Conservation (phyloP, 805 yeast genomes). For the Kazachstania psychrophila region DNA sequence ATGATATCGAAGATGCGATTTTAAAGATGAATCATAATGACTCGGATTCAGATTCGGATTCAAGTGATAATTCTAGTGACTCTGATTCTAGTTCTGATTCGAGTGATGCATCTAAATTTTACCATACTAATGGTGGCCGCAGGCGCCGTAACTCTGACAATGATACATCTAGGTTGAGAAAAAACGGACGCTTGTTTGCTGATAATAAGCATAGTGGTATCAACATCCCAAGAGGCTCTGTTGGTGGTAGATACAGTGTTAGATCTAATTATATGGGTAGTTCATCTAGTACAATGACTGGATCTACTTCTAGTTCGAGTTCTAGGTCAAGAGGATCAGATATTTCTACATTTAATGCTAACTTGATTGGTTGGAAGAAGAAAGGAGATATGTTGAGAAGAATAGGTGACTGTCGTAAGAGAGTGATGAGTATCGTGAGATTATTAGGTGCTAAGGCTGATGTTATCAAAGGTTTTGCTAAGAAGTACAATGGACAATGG, state of each 20-base stretch:
- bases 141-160: constrained; percentile 1
- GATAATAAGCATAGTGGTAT: background rate
- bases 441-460: constrained; percentile 89
- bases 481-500: constrained; percentile 81
- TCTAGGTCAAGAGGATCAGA: constrained; percentile 27
- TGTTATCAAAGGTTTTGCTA: constrained; percentile 92
- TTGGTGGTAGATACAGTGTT: background rate
- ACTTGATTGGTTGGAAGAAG: constrained; percentile 68
- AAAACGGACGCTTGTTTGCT: too few species aligned
- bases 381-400: constrained; percentile 92
- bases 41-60: constrained; percentile 31
- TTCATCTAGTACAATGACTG: constrained; percentile 12
- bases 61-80: constrained; percentile 29
- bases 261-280: constrained; percentile 2
- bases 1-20: constrained; percentile 88
- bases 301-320: constrained; percentile 14
- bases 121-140: constrained; percentile 1
- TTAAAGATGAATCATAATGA: constrained; percentile 73
- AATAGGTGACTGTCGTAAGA: constrained; percentile 89
- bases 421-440: constrained; percentile 84
- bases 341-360: constrained; percentile 30
- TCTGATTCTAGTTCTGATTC: constrained; percentile 12
- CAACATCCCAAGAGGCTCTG: background rate
- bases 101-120: constrained; percentile 6
- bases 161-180: background rate